Evolutionary conservation across 2,329 filamentous ascomycete genomes (phyloP).

Genomic region (Claviceps sp.): DNA sequence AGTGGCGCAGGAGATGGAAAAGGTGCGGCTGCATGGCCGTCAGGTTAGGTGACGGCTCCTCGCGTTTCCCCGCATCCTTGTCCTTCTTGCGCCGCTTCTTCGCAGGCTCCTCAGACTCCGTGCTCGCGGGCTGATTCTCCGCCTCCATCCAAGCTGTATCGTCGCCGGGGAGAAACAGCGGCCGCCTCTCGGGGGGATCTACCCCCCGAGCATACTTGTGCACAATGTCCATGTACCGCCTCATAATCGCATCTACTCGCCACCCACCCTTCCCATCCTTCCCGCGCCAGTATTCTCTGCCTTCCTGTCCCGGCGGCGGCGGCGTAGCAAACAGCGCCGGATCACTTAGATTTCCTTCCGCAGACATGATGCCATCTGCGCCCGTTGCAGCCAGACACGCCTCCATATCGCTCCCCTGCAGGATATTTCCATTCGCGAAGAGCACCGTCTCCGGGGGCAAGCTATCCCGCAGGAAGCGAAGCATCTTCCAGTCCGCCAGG

Average conservation of each 20-base stretch:
- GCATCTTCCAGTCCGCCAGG: constrained; percentile 78
- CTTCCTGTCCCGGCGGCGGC: constrained; percentile 50
- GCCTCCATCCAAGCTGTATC: constrained; percentile 32
- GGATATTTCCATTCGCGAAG: constrained; percentile 91
- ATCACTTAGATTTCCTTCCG: constrained; percentile 88
- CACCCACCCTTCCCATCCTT: constrained; percentile 70
- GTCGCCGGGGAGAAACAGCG: constrained; percentile 58
- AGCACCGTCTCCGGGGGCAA: constrained; percentile 80
- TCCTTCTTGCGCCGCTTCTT: constrained; percentile 38
- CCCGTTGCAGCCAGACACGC: constrained; percentile 71
- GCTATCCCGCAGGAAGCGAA: constrained; percentile 70
- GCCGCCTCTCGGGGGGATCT: constrained; percentile 51
- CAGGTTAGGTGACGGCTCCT: constrained; percentile 47
- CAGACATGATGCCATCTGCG: constrained; percentile 88
- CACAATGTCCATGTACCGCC: constrained; percentile 84
- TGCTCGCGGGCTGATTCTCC: constrained; percentile 12
- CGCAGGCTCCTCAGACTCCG: constrained; percentile 32
- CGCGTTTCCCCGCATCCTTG: constrained; percentile 18
- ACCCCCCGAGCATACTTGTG: constrained; percentile 60
- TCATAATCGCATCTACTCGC: constrained; percentile 73
- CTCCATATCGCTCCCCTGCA: constrained; percentile 67
- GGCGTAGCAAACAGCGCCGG: constrained; percentile 69
- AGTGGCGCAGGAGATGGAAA: constrained; percentile 77
- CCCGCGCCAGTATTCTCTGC: constrained; percentile 77
- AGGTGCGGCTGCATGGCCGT: constrained; percentile 79